Conservation (phyloP, 2,329 filamentous ascomycete species). For the Paecilomyces formosus region DNA sequence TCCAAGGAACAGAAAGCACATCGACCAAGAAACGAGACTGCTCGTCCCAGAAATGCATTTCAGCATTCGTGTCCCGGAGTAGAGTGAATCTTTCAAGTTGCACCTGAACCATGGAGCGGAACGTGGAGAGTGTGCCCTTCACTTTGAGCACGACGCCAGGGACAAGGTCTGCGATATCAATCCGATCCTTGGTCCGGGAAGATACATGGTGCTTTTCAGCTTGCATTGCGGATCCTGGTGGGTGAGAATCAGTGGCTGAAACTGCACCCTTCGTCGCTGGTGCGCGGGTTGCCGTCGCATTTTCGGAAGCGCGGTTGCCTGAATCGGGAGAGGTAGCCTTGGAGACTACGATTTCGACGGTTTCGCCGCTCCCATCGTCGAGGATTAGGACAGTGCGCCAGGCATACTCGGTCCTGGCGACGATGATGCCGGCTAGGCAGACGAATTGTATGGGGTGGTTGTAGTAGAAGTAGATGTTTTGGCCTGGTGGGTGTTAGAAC, state of each 20-base stretch:
- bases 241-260: constrained; percentile 25
- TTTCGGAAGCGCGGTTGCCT: constrained; percentile 7
- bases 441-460: constrained; percentile 75
- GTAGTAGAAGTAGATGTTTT: constrained; percentile 55
- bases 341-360: constrained; percentile 47
- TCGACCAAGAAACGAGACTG: constrained; percentile 42
- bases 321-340: constrained; percentile 19
- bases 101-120: constrained; percentile 45
- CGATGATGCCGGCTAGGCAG: constrained; percentile 62
- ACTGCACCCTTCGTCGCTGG: constrained; percentile 1
- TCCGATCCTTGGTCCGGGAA: constrained; percentile 24
- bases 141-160: constrained; percentile 48
- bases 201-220: constrained; percentile 11
- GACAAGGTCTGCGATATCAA: constrained; percentile 40
- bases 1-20: constrained; percentile 49
- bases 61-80: constrained; percentile 46
- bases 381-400: constrained; percentile 47
- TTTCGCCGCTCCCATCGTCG: constrained; percentile 55
- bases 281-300: background rate
- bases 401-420: constrained; percentile 51
- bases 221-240: background rate
- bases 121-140: constrained; percentile 50
- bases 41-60: constrained; percentile 47
- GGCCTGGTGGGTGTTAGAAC: constrained; percentile 30
- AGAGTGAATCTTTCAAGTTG: constrained; percentile 46